These are phyloP conservation scores for Ophidiomyces ophidiicola DNA, from an alignment of 2,329 filamentous ascomycete species.

Conservation along the genomic window DNA sequence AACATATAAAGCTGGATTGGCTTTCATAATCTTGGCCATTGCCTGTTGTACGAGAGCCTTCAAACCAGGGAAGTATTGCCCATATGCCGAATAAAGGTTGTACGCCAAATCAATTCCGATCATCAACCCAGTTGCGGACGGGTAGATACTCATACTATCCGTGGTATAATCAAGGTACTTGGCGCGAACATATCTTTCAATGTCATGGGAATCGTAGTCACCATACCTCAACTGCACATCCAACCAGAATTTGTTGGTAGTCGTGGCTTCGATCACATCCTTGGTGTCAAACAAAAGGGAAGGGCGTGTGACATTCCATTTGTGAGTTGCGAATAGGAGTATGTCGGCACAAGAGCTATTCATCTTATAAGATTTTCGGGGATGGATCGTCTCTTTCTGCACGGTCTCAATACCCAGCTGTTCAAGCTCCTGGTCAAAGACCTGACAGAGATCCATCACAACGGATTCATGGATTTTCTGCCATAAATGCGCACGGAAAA, in stretches of 20 bases:
- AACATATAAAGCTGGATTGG: conserved; percentile 92
- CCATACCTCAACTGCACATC: conserved; percentile 94
- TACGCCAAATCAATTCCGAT: conserved; percentile 95
- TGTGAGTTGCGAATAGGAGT: conserved; percentile 89
- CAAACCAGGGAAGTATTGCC: conserved; percentile 95
- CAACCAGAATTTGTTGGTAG: conserved; percentile 98
- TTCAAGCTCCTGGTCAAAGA: conserved; percentile 94
- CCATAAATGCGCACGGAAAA: conserved; percentile 99
- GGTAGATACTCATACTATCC: conserved; percentile 97
- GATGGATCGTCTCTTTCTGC: conserved; percentile 98
- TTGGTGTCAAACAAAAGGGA: conserved; percentile 93
- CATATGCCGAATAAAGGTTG: conserved; percentile 95
- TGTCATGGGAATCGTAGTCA: conserved; percentile 98
- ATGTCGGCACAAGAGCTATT: conserved; percentile 98
- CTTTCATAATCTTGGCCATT: conserved; percentile 99
- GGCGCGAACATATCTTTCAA: conserved; percentile 90
- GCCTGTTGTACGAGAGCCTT: conserved; percentile 94
- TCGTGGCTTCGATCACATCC: conserved; percentile 83
- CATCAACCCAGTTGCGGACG: conserved; percentile 92
- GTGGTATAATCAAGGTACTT: conserved; percentile 99
- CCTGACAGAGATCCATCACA: conserved; percentile 97
- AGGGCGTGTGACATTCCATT: conserved; percentile 94
- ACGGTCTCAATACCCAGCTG: conserved; percentile 93
- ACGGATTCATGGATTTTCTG: conserved; percentile 99
- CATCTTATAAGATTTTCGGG: conserved; percentile 99